Conservation (phyloP, 306 rosid species). For the Abrus precatorius region DNA sequence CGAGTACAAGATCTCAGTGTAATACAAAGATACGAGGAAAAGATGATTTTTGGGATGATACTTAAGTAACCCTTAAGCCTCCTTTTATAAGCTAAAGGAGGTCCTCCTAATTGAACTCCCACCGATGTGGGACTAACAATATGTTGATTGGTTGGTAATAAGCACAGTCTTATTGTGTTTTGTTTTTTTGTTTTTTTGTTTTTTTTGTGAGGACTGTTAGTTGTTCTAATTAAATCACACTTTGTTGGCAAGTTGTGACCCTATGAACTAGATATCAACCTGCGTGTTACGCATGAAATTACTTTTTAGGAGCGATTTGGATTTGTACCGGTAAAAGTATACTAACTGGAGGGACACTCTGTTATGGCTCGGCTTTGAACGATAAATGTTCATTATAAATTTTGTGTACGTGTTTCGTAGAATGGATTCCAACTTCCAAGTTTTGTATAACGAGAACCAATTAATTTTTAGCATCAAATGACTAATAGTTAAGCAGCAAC, state of each 20-base stretch:
- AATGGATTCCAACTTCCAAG: slow-evolving; percentile 32
- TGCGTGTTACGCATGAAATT: neutral
- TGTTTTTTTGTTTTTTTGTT: neutral
- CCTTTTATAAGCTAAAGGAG: too few relatives aligned
- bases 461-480: neutral
- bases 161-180: neutral
- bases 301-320: neutral
- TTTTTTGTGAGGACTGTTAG: neutral
- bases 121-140: too few relatives aligned
- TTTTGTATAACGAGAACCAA: neutral
- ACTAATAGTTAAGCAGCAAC: neutral
- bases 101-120: too few relatives aligned
- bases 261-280: neutral
- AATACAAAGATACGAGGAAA: too few relatives aligned
- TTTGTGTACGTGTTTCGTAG: neutral
- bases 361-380: neutral
- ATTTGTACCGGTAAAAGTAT: neutral
- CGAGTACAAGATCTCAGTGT: too few relatives aligned
- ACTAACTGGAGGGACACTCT: neutral
- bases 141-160: neutral
- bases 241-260: neutral
- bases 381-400: neutral
- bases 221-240: neutral
- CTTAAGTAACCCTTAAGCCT: too few relatives aligned
- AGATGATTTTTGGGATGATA: too few relatives aligned